Conservation (phyloP, 176 grass and related monocot genomes). For the Panicum miliaceum region DNA sequence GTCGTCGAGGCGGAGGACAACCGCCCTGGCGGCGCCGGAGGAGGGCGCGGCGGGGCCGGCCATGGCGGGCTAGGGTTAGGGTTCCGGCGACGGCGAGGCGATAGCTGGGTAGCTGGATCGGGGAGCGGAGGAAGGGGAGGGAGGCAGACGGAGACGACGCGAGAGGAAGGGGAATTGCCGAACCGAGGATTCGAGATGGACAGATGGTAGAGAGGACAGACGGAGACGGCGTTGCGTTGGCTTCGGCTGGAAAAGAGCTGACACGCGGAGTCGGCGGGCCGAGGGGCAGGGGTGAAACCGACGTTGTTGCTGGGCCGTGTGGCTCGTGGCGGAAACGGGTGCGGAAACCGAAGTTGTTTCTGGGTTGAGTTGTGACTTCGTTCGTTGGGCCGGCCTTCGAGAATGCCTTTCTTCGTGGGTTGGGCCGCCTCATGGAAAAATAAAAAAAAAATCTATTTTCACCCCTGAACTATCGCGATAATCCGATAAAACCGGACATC, state of each 20-base stretch:
- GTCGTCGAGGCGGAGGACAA: slow-evolving; percentile 57
- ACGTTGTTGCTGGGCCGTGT: background rate
- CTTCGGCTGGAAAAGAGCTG: background rate
- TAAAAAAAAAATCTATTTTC: too few relatives aligned
- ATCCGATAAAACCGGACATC: too few relatives aligned
- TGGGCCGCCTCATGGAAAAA: too few relatives aligned
- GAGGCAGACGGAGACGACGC: background rate
- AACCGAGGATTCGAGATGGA: background rate
- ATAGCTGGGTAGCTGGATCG: slow-evolving; percentile 8
- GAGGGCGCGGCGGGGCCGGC: background rate
- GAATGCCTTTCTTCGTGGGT: too few relatives aligned
- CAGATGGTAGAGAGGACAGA: too few relatives aligned
- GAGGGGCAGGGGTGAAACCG: background rate
- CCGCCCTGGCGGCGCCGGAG: slow-evolving; percentile 6
- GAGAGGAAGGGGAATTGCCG: background rate
- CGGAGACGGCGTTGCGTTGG: too few relatives aligned
- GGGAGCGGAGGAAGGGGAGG: too few relatives aligned
- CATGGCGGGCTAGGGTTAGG: slow-evolving; percentile 56
- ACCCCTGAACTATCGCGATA: too few relatives aligned
- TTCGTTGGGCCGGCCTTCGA: background rate
- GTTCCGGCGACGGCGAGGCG: slow-evolving; percentile 38
- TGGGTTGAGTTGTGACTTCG: too few relatives aligned
- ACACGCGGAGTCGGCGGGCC: background rate
- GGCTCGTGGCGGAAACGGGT: too few relatives aligned
- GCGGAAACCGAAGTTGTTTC: background rate